Base-by-base conservation (phyloP, 352 stramenopile genomes). In the Phytophthora sojae region DNA sequence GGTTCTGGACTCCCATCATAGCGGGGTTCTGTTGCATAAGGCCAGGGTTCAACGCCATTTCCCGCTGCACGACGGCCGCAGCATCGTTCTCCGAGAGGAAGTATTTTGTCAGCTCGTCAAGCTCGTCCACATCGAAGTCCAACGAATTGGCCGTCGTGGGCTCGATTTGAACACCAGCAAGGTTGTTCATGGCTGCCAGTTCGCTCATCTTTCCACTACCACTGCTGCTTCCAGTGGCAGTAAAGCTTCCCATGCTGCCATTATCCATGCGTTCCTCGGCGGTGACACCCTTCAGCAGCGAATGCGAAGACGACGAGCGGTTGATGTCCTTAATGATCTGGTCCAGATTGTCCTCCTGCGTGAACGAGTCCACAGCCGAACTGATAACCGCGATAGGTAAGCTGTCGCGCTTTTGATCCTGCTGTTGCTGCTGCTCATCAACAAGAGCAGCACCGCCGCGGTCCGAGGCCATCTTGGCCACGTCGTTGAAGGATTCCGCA, bases 321-420 rank as follows among this genome's bases (percentile, higher is more conserved):
- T 90, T 79, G 44, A 93, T 93, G 37, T 92, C 85, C 32, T 86
- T 83, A 49, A 95, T 92, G 52, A 95, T 92, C 60, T 86, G 76
- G 63, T 93, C 85, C 53, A 95, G 32, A 64, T 92, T 92, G 64
- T 83, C 82, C 58, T 91, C 82, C 52, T 90, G 82, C 29, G 83
- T 88, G 35, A 95, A 95, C 32, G 83, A 93, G 57, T 93, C 87
- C 29, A 90, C 76, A 2, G 85, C 81, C 4, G 81, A 88, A 58
- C 71, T 83, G 52, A 91, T 91, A 39, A 88, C 76, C 3, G 77
- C 81, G 52, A 95, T 83, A 4, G 87, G 83, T n/a, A 93, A 71
- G 61, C 82, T 93, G 61, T 93, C 85, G 15, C 77, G 75, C 65
- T 88, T 91, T 54, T 83, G 67, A 47, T 71, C 62, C 35, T 76